Base-by-base conservation (phyloP, 1,284 basidiomycete species). In the Marasmius tenuissimus region DNA sequence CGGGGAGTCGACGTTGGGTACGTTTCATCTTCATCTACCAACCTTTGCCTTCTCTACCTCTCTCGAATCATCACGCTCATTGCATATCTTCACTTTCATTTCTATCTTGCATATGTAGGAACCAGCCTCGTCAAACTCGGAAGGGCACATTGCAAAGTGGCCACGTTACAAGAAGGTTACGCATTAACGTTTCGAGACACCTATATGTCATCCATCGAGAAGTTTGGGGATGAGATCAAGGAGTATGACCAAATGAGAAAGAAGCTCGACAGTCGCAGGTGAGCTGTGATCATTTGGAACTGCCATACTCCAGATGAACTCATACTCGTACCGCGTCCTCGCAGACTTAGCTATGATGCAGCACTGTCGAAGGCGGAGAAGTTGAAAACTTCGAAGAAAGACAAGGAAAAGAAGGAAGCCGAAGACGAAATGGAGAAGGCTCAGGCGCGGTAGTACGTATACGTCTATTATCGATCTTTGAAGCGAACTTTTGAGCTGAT, bases 261-360 rank as follows among this genome's bases (percentile, higher is more conserved):
- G 82, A 92, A 94, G 72, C 76, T 95, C 22, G 93, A 96, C 65
- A 93, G 89, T 57, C 78, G 92, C 68, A 80, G 91, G 92, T 91
- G 61, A 57, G 77, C 67, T 65, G 64, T 14, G 48, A 50, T 16
- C 10, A 37, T 16, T 10, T 20, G 18, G 6, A 33, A 56, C 27
- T 14, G 40, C 40, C 27, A 14, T 22, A 33, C 35, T 27, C 27
- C 27, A 27, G 7, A 37, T 50, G 10, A 9, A 49, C 45, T 59
- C 1, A 49, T 61, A 35, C 42, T 35, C 50, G 27, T 27, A 27
- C 27, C 27, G 4, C 27, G 51, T 51, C 51, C 27, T 48, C 40
- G 7, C 65, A 94, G 93, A 69, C 73, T 91, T 61, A 87, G 88
- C 59, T 87, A 88, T 45, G 94, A 96, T 68, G 85, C 93, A 1